A percentile compares a stretch with the other conserved stretches of the same genome.
Conservation (phyloP, 192 early-diverging fungal genomes). For the Podila minutissima region DNA sequence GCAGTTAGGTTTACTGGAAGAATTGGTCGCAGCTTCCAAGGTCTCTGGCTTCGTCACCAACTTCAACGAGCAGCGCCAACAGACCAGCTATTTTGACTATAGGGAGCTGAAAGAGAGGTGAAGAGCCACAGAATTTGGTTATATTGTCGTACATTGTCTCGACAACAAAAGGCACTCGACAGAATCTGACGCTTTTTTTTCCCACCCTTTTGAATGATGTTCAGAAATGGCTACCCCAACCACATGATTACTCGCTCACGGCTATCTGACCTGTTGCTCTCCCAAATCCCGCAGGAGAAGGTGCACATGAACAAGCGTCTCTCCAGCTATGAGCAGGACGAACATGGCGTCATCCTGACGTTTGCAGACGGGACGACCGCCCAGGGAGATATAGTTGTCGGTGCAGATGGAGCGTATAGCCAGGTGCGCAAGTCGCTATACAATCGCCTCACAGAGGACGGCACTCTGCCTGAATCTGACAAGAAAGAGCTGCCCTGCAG, state of each 20-base stretch:
- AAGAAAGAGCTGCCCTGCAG: constrained; percentile 9
- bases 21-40: constrained; percentile 7
- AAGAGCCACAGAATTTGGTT: neutral
- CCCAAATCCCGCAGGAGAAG: constrained; percentile 7
- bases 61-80: constrained; percentile 14
- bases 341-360: neutral
- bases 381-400: constrained; percentile 13
- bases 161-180: neutral
- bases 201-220: too few relatives aligned
- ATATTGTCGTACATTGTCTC: neutral
- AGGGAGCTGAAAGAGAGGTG: constrained; percentile 10
- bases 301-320: constrained; percentile 9
- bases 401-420: constrained; percentile 18
- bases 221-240: constrained; percentile 14
- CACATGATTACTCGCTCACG: neutral
- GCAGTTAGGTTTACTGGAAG: constrained; percentile 18
- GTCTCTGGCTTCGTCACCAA: constrained; percentile 9
- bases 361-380: constrained; percentile 12
- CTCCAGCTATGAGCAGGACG: neutral
- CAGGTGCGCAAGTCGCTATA: constrained; percentile 4
- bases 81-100: constrained; percentile 7
- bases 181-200: too few relatives aligned
- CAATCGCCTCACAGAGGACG: neutral
- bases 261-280: constrained; percentile 9
- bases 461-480: neutral